Percentiles rank a stretch among this genome's conserved stretches.
Evolutionary conservation across 2,329 filamentous ascomycete genomes (phyloP).

Genomic region (Karstenula rhodostoma): DNA sequence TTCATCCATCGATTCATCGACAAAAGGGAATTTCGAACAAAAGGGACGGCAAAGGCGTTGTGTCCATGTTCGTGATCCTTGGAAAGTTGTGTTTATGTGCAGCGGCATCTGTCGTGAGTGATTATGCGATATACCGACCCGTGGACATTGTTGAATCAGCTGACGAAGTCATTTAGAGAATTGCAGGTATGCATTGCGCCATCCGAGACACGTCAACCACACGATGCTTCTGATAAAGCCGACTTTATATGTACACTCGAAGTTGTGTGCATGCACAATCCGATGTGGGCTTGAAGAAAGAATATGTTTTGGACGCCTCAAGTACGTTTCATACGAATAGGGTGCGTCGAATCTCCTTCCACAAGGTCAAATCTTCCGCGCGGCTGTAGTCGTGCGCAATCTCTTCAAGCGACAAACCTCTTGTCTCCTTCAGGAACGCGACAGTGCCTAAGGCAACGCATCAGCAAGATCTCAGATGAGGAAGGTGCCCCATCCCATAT

Average conservation of each 20-base stretch:
- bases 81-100: background rate
- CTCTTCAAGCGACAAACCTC: slow-evolving; percentile 47
- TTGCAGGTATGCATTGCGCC: background rate
- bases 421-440: slow-evolving; percentile 50
- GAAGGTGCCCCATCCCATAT: slow-evolving; percentile 57
- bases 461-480: slow-evolving; percentile 58
- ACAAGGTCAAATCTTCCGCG: slow-evolving; percentile 16
- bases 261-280: background rate
- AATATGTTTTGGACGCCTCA: background rate
- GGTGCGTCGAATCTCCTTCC: background rate
- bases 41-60: background rate
- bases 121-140: background rate
- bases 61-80: background rate
- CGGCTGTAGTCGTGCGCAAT: slow-evolving; percentile 32
- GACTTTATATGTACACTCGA: background rate
- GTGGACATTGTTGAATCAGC: background rate
- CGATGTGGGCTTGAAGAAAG: background rate
- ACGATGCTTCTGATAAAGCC: background rate
- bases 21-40: background rate
- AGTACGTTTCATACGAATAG: background rate
- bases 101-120: background rate
- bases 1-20: background rate
- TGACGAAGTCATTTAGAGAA: background rate
- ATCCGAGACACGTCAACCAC: background rate
- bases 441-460: slow-evolving; percentile 51